Evolutionary conservation across 768 basidiomycete species (phyloP), one percentile per base, ranked within the genome.

Genomic region (Phanerochaete carnosa): DNA sequence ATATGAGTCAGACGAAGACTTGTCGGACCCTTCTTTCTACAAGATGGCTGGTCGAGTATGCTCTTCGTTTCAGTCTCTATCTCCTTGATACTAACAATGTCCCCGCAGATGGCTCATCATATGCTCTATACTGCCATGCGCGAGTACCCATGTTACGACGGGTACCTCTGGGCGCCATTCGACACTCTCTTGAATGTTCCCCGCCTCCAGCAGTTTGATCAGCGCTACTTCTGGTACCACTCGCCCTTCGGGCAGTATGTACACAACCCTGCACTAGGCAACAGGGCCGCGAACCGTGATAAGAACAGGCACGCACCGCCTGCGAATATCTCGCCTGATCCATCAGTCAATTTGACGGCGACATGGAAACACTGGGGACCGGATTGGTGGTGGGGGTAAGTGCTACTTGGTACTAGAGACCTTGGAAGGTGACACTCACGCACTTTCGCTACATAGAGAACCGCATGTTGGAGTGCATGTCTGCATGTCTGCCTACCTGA

Each of bases 121-220:
- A 82, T 82, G 80, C 71, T 82, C 11, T 80, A 79, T 63, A 82
- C 79, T 3, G 79, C 75, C 33, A 55, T 83, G 57, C 70, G 70
- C 46, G 78, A 77, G 51, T 65, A 78, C 54, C 70, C 65, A 13
- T 82, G 81, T 64, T 83, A 83, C 64, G 71, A 78, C 30, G 81
- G 81, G 5, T 81, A 81, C 65, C 75, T 82, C 16, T 82, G 81
- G 80, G 80, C 76, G 39, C 81, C 82, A 16, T 81, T 82, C 59
- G 79, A 82, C 62, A 78, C 80, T 7, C 67, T 82, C 22, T 71
- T 83, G 52, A 83, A 83, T 58, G 66, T 82, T 45, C 80, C 81
- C 13, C 79, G 81, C 30, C 70, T 81, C 8, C 72, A 79, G 55
- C 72, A 74, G 57, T 83, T 82, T 60, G 66, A 80, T 63, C 80